These are phyloP conservation scores for Leptographium flavum DNA, from an alignment of 2,329 filamentous ascomycete species.

Conservation along the genomic window DNA sequence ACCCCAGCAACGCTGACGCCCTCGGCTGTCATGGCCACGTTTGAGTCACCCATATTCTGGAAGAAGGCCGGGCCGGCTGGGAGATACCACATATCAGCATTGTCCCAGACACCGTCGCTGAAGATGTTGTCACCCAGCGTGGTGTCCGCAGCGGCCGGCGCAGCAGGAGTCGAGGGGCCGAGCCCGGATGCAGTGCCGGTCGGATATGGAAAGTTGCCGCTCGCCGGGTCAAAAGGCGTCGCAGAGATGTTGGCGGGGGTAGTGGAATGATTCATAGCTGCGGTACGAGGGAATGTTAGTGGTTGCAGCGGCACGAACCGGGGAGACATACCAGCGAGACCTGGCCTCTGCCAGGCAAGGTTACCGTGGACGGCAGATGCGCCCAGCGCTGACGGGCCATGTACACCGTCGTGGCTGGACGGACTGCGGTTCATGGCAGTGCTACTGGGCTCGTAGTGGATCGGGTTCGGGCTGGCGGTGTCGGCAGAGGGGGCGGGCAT, in stretches of 20 bases:
- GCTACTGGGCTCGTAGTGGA: not conserved
- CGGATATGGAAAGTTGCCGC: constrained; percentile 39
- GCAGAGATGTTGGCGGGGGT: constrained; percentile 43
- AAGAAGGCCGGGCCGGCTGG: constrained; percentile 50
- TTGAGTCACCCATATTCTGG: constrained; percentile 46
- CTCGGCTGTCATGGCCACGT: constrained; percentile 52
- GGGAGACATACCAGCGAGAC: not conserved
- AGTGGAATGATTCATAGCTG: constrained; percentile 21
- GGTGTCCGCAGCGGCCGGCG: constrained; percentile 16
- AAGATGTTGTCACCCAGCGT: constrained; percentile 25
- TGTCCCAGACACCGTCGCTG: constrained; percentile 34
- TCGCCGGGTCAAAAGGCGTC: constrained; percentile 45
- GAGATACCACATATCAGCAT: constrained; percentile 53
- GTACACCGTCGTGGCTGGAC: not conserved
- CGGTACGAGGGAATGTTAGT: not conserved
- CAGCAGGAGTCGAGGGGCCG: constrained; percentile 33
- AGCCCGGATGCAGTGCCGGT: constrained; percentile 31
- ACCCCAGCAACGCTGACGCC: constrained; percentile 53
- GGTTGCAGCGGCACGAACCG: not conserved
- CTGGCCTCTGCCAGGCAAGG: constrained; percentile 5
- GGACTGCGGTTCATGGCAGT: not conserved
- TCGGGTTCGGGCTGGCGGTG: not conserved
- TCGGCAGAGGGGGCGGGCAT: not conserved
- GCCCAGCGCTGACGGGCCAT: not conserved
- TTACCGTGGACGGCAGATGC: not conserved